Conservation (phyloP, 2,329 filamentous ascomycete species). For the Ascochyta viciae-villosae region DNA sequence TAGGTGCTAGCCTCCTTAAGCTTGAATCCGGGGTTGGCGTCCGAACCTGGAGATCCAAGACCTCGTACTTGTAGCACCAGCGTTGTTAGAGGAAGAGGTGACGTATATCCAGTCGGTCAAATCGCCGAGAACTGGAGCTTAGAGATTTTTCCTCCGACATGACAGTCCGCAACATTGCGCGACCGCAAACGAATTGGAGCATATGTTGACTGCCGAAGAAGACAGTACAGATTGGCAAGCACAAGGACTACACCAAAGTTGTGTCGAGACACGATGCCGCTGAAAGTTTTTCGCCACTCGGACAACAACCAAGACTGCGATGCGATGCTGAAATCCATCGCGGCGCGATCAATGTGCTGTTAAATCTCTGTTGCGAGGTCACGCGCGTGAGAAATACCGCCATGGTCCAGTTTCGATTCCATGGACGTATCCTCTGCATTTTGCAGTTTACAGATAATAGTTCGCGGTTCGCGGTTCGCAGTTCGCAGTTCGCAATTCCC, state of each 20-base stretch:
- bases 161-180: not conserved
- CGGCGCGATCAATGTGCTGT: not conserved
- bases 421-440: no score
- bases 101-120: not conserved
- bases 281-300: not conserved
- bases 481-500: no score
- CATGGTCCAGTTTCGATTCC: no score
- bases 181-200: not conserved
- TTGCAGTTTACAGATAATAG: no score
- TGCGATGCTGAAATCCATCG: no score
- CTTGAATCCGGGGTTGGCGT: not conserved
- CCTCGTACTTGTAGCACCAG: not conserved
- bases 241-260: no score
- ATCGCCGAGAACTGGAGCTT: not conserved
- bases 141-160: not conserved
- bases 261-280: not conserved
- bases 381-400: no score
- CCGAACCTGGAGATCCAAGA: not conserved
- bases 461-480: no score
- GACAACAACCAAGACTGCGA: not conserved
- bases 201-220: not conserved
- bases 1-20: not conserved
- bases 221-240: not conserved
- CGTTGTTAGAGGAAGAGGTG: not conserved
- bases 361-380: no score